A percentile compares a stretch with the other conserved stretches of the same genome.
These are phyloP conservation scores for Beta lomatogona DNA, from an alignment of 179 eudicot species.

Conservation along the genomic window DNA sequence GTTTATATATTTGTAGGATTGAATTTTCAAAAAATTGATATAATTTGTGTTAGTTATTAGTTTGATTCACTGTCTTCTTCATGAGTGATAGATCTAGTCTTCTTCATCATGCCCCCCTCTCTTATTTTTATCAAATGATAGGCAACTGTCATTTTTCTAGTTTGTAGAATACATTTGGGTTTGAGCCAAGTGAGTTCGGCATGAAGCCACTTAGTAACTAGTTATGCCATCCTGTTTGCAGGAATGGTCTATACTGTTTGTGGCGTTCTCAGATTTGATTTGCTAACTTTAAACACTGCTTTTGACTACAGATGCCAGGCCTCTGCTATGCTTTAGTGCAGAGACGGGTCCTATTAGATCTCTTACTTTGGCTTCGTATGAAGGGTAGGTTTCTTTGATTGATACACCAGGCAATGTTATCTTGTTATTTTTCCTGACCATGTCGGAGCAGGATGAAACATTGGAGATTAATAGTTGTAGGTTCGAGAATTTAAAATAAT, in stretches of 20 bases:
- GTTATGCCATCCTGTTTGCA: not conserved
- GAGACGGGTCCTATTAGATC: slow-evolving; percentile 90
- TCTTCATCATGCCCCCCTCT: not conserved
- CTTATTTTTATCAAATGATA: not conserved
- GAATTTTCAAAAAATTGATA: too few species aligned
- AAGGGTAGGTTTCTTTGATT: slow-evolving; percentile 52
- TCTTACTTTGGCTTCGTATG: slow-evolving; percentile 85
- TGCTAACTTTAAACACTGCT: slow-evolving; percentile 8
- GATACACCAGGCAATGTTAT: not conserved
- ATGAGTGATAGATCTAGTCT: not conserved
- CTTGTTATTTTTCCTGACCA: not conserved
- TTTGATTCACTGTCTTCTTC: too few species aligned
- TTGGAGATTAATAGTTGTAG: not conserved
- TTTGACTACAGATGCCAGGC: slow-evolving; percentile 64
- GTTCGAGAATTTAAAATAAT: not conserved
- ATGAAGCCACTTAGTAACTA: not conserved
- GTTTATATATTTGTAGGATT: too few species aligned
- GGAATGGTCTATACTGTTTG: too few species aligned
- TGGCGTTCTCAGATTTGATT: too few species aligned
- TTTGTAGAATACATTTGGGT: not conserved
- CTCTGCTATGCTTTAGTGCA: slow-evolving; percentile 87
- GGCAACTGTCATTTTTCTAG: not conserved
- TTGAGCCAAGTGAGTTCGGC: not conserved
- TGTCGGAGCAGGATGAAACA: not conserved
- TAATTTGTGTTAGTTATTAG: too few species aligned